A percentile compares a stretch with the other conserved stretches of the same genome.
Evolutionary conservation across 2,329 filamentous ascomycete species (phyloP).

Genomic region (Claviceps digitariae): DNA sequence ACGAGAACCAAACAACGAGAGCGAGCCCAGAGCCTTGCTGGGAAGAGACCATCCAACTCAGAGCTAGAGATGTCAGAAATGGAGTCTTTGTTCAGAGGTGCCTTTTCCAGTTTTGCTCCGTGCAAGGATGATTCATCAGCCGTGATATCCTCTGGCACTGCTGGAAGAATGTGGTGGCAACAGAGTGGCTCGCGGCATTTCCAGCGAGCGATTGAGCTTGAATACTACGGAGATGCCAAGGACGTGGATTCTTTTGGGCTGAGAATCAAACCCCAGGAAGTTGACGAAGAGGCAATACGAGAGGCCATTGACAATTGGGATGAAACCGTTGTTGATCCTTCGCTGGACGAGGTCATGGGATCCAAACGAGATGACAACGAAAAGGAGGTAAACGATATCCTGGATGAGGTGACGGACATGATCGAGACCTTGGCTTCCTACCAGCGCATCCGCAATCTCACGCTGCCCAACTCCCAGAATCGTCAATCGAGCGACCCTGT

Average conservation of each 20-base stretch:
- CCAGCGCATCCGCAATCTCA: constrained; percentile 64
- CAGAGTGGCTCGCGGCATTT: constrained; percentile 52
- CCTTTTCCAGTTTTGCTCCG: constrained; percentile 70
- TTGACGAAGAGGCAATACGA: constrained; percentile 39
- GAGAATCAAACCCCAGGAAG: constrained; percentile 20
- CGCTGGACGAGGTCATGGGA: constrained; percentile 38
- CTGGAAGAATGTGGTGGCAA: constrained; percentile 67
- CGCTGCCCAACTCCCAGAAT: constrained; percentile 49
- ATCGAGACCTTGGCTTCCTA: constrained; percentile 66
- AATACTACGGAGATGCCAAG: constrained; percentile 28
- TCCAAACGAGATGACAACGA: constrained; percentile 44
- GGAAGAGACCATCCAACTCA: constrained; percentile 39
- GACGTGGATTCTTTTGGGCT: constrained; percentile 22
- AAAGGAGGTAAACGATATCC: constrained; percentile 54
- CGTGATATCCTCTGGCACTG: constrained; percentile 51
- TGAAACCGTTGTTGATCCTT: constrained; percentile 42
- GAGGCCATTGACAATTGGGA: constrained; percentile 46
- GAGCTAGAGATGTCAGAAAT: constrained; percentile 52
- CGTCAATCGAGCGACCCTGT: constrained; percentile 48
- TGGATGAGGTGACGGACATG: constrained; percentile 61
- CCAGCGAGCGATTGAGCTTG: constrained; percentile 46
- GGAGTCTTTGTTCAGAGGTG: constrained; percentile 61
- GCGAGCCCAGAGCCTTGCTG: constrained; percentile 53
- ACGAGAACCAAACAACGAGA: constrained; percentile 54
- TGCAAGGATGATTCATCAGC: constrained; percentile 60